A percentile compares a stretch with the other conserved stretches of the same genome.
These are phyloP conservation scores for Lactarius sanguifluus DNA, from an alignment of 768 basidiomycete genomes.

Conservation along the genomic window DNA sequence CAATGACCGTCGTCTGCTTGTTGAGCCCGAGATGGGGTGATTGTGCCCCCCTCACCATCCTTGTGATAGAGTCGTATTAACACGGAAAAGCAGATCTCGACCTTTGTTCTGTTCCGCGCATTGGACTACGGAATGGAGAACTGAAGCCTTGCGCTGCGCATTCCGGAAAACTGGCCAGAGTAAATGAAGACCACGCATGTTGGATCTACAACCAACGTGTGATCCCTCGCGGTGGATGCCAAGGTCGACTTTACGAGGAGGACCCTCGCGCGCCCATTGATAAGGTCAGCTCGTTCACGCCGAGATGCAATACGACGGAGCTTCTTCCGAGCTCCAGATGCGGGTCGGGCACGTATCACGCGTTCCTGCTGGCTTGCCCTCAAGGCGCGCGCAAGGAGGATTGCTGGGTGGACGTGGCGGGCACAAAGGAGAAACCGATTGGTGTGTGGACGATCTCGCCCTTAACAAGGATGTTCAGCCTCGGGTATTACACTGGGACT, in stretches of 20 bases:
- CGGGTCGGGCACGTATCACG: constrained; percentile 4
- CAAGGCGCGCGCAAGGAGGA: constrained; percentile 5
- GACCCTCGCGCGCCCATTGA: not conserved
- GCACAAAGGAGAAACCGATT: constrained; percentile 2
- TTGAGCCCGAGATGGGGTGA: constrained; percentile 6
- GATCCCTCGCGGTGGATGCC: not conserved
- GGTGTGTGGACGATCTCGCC: not conserved
- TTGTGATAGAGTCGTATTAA: not conserved
- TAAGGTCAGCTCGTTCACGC: constrained; percentile 10
- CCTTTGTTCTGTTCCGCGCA: constrained; percentile 15
- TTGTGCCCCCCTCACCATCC: not conserved
- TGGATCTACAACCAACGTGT: not conserved
- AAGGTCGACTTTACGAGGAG: not conserved
- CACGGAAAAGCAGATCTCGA: constrained; percentile 3
- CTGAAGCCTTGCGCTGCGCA: constrained; percentile 1
- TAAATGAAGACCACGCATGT: constrained; percentile 6
- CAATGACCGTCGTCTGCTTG: constrained; percentile 8
- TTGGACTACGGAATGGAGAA: constrained; percentile 18
- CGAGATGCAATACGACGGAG: constrained; percentile 7
- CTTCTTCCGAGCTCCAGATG: constrained; percentile 2
- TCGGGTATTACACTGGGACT: not conserved
- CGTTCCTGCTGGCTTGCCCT: constrained; percentile 6
- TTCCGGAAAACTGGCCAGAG: not conserved
- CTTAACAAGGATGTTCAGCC: not conserved
- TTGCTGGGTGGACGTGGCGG: constrained; percentile 12